phyloP scores from a whole-genome alignment of 2,329 filamentous ascomycete genomes.

The Paecilomyces fulvus region DNA sequence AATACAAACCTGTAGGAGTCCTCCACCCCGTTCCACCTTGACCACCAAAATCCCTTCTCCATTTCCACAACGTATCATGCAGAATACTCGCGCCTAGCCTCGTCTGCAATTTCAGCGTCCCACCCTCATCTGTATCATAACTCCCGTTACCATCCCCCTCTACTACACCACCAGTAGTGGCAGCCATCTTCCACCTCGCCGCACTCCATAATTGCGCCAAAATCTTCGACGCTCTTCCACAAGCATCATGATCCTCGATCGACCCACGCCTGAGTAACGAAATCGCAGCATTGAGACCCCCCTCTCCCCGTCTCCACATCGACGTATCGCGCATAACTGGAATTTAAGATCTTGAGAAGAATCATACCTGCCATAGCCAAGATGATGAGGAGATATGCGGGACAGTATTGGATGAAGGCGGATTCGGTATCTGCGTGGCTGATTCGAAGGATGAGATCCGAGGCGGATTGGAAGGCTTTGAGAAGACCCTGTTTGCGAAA shows the following conservation, averaged over 20 bases:
- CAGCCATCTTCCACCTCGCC: background rate
- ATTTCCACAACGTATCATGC: constrained; percentile 12
- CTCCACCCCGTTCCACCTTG: background rate
- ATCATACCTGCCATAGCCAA: no score
- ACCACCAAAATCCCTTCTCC: constrained; percentile 11
- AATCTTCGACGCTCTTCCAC: constrained; percentile 10
- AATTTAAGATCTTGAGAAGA: no score
- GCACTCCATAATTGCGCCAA: constrained; percentile 11
- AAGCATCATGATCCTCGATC: constrained; percentile 12
- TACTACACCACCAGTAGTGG: no score
- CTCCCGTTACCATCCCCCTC: no score
- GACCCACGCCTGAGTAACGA: constrained; percentile 5
- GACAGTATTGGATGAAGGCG: no score
- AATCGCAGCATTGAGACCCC: constrained; percentile 8
- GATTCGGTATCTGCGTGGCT: no score
- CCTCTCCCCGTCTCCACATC: constrained; percentile 10
- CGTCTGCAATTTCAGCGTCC: constrained; percentile 6
- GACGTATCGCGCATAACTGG: background rate
- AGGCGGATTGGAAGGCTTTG: no score
- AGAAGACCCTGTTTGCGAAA: no score
- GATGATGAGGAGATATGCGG: no score
- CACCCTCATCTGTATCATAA: background rate
- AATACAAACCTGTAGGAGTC: no score
- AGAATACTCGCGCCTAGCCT: constrained; percentile 10
- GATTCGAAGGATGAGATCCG: no score